Evolutionary conservation across 2,329 filamentous ascomycete species (phyloP), one percentile per base, ranked within the genome.

Genomic region (Bipolaris cookei): DNA sequence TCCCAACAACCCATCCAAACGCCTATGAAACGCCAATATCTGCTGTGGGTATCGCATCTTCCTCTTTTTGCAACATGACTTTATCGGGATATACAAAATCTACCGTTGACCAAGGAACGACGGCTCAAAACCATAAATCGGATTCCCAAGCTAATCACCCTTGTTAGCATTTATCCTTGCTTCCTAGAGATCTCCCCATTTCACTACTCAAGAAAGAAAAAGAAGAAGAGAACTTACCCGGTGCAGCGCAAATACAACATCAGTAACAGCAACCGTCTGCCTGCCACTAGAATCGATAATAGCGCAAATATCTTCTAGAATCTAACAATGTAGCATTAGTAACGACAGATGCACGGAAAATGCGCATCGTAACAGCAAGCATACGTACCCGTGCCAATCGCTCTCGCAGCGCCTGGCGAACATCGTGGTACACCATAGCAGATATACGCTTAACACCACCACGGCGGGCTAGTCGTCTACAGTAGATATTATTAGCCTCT

Each of bases 391-490:
- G 1, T 14, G 57, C 51, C 2, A 93, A 75, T 0, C 81, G 78
- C 0, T 65, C 58, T 20, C 81, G 84, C 1, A 93, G 50, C 0
- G 80, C 84, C 0, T 3, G 16, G 0, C 90, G 80, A 0, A 82
- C 73, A 0, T 90, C 87, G 0, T 86, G 80, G 66, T 93, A 93
- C 2, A 92, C 88, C 0, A 43, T 62, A 0, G 71, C 83, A 0
- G 87, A 88, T 7, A 93, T 91, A 0, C 90, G 81, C 71, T 92
- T 92, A 0, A 94, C 88, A 0, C 90, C 90, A 1, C 90, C 90
- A 6, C 90, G 86, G 5, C 90, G 85, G 1, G 90, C 90, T 0
- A 94, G 76, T 38, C 90, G 87, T 63, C 89, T 75, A 32, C 6
- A 30, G 25, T 7, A 32, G 3, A 7, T 37, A 14, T 10, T n/a